phyloP scores from a whole-genome alignment of 306 rosid species.

The Begonia loranthoides region DNA sequence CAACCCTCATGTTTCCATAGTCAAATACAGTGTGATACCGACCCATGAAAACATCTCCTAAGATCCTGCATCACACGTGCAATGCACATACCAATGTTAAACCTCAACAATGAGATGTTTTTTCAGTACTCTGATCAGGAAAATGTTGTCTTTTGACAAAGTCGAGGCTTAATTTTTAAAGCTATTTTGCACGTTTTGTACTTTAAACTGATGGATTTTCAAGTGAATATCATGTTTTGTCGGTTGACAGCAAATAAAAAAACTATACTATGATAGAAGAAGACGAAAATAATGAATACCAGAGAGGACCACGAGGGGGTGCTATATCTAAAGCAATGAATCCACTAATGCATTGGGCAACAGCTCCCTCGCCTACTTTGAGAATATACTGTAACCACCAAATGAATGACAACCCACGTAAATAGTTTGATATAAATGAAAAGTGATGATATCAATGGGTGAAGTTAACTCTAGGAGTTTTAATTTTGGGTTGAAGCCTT shows the following conservation, averaged over 20 bases:
- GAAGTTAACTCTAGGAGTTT: neutral
- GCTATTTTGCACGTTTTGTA: too few relatives aligned
- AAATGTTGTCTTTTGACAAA: too few relatives aligned
- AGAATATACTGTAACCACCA: slow-evolving; percentile 30
- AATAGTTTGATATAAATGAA: too few relatives aligned
- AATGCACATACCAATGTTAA: too few relatives aligned
- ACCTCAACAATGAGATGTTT: too few relatives aligned
- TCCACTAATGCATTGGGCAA: slow-evolving; percentile 49
- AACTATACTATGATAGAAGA: neutral
- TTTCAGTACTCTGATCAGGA: too few relatives aligned
- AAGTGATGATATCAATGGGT: too few relatives aligned
- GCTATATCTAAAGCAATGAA: slow-evolving; percentile 41
- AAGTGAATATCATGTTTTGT: too few relatives aligned
- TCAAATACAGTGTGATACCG: slow-evolving; percentile 54
- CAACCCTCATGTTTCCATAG: slow-evolving; percentile 43
- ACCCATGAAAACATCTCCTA: slow-evolving; percentile 76
- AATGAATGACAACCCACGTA: neutral
- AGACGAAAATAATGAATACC: slow-evolving; percentile 12
- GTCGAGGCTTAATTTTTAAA: too few relatives aligned
- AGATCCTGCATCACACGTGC: slow-evolving; percentile 28
- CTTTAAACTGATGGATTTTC: too few relatives aligned
- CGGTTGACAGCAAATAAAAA: too few relatives aligned
- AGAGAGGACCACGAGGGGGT: slow-evolving; percentile 53
- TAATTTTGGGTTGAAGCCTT: slow-evolving; percentile 1
- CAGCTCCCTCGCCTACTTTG: slow-evolving; percentile 41